Percentiles rank a stretch among this genome's conserved stretches.
Evolutionary conservation across 148 eudicot species (phyloP).

Genomic region (Rhododendron molle): DNA sequence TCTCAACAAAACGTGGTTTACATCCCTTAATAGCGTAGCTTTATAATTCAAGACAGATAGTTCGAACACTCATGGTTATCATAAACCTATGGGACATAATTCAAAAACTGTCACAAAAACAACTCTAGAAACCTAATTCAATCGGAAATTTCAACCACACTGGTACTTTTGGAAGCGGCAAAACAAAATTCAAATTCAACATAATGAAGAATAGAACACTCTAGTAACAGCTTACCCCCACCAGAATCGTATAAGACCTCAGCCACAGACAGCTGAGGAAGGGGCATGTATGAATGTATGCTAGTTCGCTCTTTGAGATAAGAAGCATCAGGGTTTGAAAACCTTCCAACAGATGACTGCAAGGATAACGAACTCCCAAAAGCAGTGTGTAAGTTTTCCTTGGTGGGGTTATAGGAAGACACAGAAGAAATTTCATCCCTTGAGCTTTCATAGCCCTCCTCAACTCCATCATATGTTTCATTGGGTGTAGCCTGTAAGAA

Average conservation of each 20-base stretch:
- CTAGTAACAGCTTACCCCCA: constrained; percentile 44
- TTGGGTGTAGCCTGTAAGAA: constrained; percentile 62
- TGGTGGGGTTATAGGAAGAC: constrained; percentile 76
- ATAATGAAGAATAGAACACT: background rate
- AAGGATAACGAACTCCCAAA: constrained; percentile 85
- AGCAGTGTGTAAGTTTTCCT: constrained; percentile 55
- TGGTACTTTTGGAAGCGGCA: background rate
- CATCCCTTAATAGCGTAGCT: background rate
- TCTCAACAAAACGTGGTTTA: background rate
- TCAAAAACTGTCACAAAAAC: background rate
- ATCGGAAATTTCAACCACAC: background rate
- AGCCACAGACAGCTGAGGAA: constrained; percentile 55
- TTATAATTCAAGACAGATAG: background rate
- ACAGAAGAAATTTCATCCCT: constrained; percentile 85
- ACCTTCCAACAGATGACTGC: constrained; percentile 66
- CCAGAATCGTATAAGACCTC: constrained; percentile 69
- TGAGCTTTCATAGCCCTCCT: constrained; percentile 88
- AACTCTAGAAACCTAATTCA: background rate
- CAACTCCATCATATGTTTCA: constrained; percentile 74
- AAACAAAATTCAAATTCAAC: background rate
- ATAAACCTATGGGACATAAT: background rate
- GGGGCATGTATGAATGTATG: constrained; percentile 38
- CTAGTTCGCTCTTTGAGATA: constrained; percentile 55
- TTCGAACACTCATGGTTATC: background rate
- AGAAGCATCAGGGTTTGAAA: constrained; percentile 54